Base-by-base conservation (phyloP, 1,284 basidiomycete genomes). In the Marasmius fiardii region DNA sequence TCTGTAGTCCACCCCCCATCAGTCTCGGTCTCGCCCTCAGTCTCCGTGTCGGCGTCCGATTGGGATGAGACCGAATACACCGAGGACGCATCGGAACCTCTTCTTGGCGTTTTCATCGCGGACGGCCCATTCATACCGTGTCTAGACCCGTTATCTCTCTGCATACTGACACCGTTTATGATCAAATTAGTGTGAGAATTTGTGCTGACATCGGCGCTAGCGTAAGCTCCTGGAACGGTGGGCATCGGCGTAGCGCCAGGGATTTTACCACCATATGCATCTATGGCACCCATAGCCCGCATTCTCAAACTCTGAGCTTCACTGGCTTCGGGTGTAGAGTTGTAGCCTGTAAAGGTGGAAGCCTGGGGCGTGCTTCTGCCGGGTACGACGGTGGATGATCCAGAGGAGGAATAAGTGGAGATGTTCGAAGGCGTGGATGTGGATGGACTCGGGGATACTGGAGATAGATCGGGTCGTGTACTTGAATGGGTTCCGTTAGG, bases 1-100 rank as follows among this genome's bases (percentile, higher is more conserved):
- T 90, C 88, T 35, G 86, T 88, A 52, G 79, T 82, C 60, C 78
- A 76, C 31, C 77, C 81, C 51, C 80, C 77, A 55, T 64, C 72
- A 24, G 65, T 80, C 68, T 65, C 74, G 12, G 80, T 80, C 53
- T 76, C 78, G 0, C 74, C 74, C 41, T 53, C 64, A 3, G 64
- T 75, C 69, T 68, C 75, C 10, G 76, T 77, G 61, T 82, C 80
- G 11, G 71, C 70, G 28, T 74, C 73, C 0, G 68, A 64, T 35
- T 66, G 65, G 14, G 66, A 49, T 6, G 24, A 49, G 3, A 31
- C 47, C 12, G 47, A 49, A 31, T 31, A 49, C 18, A 49, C 47
- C 24, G 47, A 49, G 10, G 47, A 28, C 23, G 47, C 47, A 31
- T 68, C 52, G 73, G 72, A 16, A 57, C 60, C 43, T 62, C 62